Evolutionary conservation across 495 filamentous ascomycete species (phyloP), one percentile per base, ranked within the genome.

Genomic region (Halenospora varia): DNA sequence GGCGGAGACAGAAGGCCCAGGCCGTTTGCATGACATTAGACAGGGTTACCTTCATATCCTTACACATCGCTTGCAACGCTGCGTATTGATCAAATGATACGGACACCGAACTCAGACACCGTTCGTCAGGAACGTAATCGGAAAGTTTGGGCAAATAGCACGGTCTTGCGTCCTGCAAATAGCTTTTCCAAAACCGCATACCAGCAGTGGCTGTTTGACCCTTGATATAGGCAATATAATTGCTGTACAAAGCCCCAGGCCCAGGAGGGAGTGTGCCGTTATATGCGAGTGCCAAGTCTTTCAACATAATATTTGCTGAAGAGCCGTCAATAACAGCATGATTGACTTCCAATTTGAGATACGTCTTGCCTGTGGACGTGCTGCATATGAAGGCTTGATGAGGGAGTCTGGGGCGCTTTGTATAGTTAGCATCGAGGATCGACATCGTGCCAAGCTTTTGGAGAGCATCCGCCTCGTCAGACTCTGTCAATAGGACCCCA

Each of bases 261-360:
- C 24, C 52, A 13, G 19, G 3, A 25, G 41, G 35, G 6, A 55
- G 20, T 10, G 11, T 46, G n/a, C n/a, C 40, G 15, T 46, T 3
- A 24, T 55, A 55, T 2, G 52, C 41, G 2, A 24, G 3, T 18
- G 22, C 29, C 3, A 55, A 39, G 24, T 55, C 52, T 3, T 40
- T 15, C 17, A 39, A 15, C 50, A 52, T 39, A 39, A 52, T 41
- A 41, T 35, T 41, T 53, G 59, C 15, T 57, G 57, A 8, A 63
- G 35, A 1, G 59, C 63, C 78, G 68, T 82, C 75, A 68, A 77
- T 76, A 11, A 75, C 70, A 18, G 77, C 71, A 62, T 83, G 78
- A 59, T 76, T 85, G 23, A 87, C 67, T 50, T 87, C 82, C 20
- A 85, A 59, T 57, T 81, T 82, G 26, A 77, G 61, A 0, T 77